Evolutionary conservation across 2,329 filamentous ascomycete genomes (phyloP).

Genomic region (Albifimbria verrucaria): DNA sequence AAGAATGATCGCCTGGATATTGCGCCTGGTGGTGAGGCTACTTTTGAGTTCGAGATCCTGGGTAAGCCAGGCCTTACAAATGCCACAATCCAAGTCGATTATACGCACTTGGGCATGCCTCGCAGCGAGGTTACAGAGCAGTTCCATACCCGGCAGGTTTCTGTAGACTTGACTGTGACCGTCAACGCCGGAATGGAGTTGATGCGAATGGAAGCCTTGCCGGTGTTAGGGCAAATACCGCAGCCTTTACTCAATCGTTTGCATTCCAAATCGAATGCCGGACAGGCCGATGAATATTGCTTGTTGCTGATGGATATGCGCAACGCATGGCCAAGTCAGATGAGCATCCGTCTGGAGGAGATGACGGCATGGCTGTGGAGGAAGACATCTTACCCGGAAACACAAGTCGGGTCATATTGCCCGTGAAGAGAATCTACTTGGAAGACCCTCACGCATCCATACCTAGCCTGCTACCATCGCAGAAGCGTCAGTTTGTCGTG

Average conservation of each 20-base stretch:
- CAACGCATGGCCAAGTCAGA: conserved; percentile 83
- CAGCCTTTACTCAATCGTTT: conserved; percentile 53
- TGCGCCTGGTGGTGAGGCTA: conserved; percentile 61
- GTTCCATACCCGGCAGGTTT: conserved; percentile 82
- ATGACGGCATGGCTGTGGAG: conserved; percentile 46
- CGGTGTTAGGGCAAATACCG: conserved; percentile 67
- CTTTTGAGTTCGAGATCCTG: conserved; percentile 79
- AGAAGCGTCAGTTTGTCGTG: conserved; percentile 91
- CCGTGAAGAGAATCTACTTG: conserved; percentile 72
- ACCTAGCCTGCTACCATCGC: conserved; percentile 73
- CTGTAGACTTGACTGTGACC: conserved; percentile 77
- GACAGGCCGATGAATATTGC: conserved; percentile 63
- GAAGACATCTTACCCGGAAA: conserved; percentile 63
- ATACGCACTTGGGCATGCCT: conserved; percentile 72
- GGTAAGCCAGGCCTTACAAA: conserved; percentile 82
- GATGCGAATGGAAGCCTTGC: conserved; percentile 72
- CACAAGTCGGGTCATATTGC: conserved; percentile 71
- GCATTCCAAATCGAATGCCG: conserved; percentile 23
- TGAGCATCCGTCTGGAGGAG: conserved; percentile 62
- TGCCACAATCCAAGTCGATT: conserved; percentile 80
- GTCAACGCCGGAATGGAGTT: conserved; percentile 90
- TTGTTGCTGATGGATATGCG: conserved; percentile 79
- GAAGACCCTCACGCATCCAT: conserved; percentile 75
- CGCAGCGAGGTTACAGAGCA: conserved; percentile 64
- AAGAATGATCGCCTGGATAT: conserved; percentile 58